Evolutionary conservation across 139 green algal species (phyloP).

Genomic region (Closterium sp.): DNA sequence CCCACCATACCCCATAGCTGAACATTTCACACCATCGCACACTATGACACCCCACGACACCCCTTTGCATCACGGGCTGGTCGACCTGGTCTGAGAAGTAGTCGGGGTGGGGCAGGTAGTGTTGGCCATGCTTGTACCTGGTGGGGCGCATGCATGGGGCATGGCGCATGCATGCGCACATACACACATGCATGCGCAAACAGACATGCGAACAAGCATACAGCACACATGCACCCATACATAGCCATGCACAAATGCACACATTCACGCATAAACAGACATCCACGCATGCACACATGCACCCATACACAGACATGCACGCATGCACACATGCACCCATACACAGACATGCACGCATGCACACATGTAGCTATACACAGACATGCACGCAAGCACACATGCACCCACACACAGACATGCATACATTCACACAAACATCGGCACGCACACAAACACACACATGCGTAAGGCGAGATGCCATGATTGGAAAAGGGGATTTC

Average conservation of each 20-base stretch:
- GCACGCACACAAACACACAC: neutral
- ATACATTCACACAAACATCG: neutral
- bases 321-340: neutral
- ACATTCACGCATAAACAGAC: constrained; percentile 4
- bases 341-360: neutral
- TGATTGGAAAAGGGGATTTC: too few relatives aligned
- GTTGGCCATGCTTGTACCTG: constrained; percentile 27
- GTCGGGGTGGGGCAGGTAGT: constrained; percentile 43
- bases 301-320: neutral
- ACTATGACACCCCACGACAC: neutral
- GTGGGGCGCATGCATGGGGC: neutral
- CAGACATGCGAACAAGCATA: neutral
- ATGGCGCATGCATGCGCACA: neutral
- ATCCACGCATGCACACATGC: neutral
- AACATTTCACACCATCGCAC: neutral
- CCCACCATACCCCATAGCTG: too few relatives aligned
- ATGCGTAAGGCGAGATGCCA: too few relatives aligned
- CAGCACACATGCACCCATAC: constrained; percentile 15
- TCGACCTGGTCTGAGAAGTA: constrained; percentile 42
- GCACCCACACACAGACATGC: neutral
- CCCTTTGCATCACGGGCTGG: neutral
- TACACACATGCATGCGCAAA: neutral
- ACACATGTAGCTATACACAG: neutral
- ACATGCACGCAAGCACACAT: neutral
- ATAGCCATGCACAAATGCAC: neutral